Evolutionary conservation across 2,329 filamentous ascomycete genomes (phyloP), one percentile per base, ranked within the genome.

Genomic region (Colletotrichum euphorbiae): DNA sequence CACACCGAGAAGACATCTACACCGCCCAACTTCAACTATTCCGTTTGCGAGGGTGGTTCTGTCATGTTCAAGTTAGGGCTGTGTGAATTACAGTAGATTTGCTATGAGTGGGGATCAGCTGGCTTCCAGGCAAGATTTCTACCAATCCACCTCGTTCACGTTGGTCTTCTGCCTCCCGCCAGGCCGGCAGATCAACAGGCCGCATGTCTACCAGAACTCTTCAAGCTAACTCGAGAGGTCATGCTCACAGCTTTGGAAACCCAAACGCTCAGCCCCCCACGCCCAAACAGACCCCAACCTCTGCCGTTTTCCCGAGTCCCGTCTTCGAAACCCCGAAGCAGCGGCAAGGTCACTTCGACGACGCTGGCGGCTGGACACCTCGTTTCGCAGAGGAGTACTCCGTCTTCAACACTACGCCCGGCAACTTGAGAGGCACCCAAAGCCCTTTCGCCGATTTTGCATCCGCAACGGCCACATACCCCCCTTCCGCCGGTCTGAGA

Each of bases 351-450:
- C 81, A 79, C 64, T 82, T 84, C 71, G 78, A 85, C 77, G 82
- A 86, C 69, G 76, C 83, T 59, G 80, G 81, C 71, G 82, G 83
- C 72, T 87, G 85, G 84, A 90, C 87, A 50, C 87, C 88, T 75
- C 83, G 83, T 66, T 90, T 89, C 79, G 87, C 87, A 71, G 87
- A 90, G 75, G 87, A 90, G 71, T 90, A 88, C 74, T 89, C 87
- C 70, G 87, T 90, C 74, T 90, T 90, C 80, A 88, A 89, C 78
- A 80, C 84, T n/a, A 89, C 87, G 8, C 88, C 88, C 15, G 87
- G 86, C 54, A 87, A 88, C 74, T 80, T 89, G 62, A 81, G 80
- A 73, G 83, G 80, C 60, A 76, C 79, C 48, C 79, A 82, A 64
- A 80, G 76, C 66, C 75, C 78, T 13, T 87, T 86, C 74, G 73